Base-by-base conservation (phyloP, 441 rosid genomes). In the Dalechampia spathulata region DNA sequence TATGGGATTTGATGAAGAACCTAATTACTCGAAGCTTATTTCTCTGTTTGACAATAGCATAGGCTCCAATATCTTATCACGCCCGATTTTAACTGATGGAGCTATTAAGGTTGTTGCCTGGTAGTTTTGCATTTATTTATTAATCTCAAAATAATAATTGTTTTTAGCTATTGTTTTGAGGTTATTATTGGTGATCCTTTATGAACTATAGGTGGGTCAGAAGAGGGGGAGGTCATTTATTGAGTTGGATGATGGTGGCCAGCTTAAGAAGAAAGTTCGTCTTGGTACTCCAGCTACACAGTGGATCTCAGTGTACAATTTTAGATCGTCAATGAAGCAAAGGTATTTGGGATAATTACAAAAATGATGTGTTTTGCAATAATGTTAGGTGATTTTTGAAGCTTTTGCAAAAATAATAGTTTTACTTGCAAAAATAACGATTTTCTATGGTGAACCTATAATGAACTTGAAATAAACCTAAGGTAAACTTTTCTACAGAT, bases 1-100 rank as follows among this genome's bases (percentile, higher is more conserved):
- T 49, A 75, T 78, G 86, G 74, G 61, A 64, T 81, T 81, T 62
- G 86, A 81, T 5, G 83, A 81, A 66, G 86, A 81, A 50, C 86
- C 86, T 23, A 78, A 78, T 64, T 78, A 81, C 64, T 46, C 74
- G 13, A 81, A 72, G 69, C 73, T 75, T n/a, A 61, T 81, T 57
- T 67, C 86, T 34, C 74, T 76, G 66, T 81, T 81, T 27, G 75
- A 74, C 34, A 75, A 60, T 61, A 60, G 68, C 62, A 60, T 80
- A 38, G 77, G 74, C 44, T 64, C 73, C 40, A 72, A 43, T 67
- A 58, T 67, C 14, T 34, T 67, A 14, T 40, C 72, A 41, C 72
- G 73, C 43, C 86, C 86, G 32, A 75, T 78, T 58, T 61, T 62
- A 56, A 78, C 71, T 0, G 83, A 78, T 63, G 83, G 81, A 57